These are phyloP conservation scores for Rubia balearica DNA, from an alignment of 305 asterid genomes.

Conservation along the genomic window DNA sequence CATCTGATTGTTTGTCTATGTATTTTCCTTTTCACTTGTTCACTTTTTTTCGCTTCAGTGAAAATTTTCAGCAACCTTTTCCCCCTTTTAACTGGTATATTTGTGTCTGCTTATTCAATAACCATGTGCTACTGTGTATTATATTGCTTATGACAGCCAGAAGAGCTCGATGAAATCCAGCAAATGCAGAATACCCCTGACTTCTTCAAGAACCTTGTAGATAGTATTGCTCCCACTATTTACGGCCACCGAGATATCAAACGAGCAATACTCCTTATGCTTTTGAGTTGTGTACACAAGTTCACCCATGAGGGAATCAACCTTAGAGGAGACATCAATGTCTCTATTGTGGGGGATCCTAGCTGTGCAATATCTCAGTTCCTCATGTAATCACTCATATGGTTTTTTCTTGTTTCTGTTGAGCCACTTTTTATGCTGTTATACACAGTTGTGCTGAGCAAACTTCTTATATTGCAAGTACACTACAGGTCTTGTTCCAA, in stretches of 20 bases:
- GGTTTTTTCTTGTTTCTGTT: constrained; percentile 13
- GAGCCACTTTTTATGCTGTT: background rate
- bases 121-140: background rate
- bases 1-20: background rate
- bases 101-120: background rate
- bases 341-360: constrained; percentile 97
- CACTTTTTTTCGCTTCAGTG: background rate
- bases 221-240: constrained; percentile 86
- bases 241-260: constrained; percentile 94
- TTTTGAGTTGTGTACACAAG: constrained; percentile 92
- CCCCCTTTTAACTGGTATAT: background rate
- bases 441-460: constrained; percentile 1
- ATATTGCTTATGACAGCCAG: constrained; percentile 41
- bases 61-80: background rate
- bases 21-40: background rate
- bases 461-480: constrained; percentile 42
- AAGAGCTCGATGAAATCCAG: constrained; percentile 64
- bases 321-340: constrained; percentile 93
- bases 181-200: constrained; percentile 70
- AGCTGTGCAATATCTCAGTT: constrained; percentile 98
- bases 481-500: constrained; percentile 75
- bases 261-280: constrained; percentile 90
- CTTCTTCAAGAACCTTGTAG: constrained; percentile 86
- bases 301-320: constrained; percentile 94
- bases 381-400: constrained; percentile 49